These are phyloP conservation scores for Castanopsis chinensis DNA, from an alignment of 306 rosid genomes.

Conservation along the genomic window DNA sequence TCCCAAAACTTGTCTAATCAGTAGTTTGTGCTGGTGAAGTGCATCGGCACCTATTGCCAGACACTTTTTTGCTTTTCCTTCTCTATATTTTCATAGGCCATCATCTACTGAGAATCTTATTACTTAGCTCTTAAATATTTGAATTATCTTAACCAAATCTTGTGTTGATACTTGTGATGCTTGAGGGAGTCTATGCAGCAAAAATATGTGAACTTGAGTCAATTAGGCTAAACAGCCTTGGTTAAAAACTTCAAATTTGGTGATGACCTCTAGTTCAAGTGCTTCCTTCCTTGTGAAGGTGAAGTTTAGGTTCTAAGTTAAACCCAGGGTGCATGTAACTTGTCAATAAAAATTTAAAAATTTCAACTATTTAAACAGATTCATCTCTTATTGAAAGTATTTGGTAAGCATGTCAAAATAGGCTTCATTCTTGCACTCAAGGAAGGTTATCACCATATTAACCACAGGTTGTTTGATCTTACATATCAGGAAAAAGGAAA, in stretches of 20 bases:
- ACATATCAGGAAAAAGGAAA: too few species aligned
- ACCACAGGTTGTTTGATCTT: background rate
- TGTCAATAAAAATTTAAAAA: background rate
- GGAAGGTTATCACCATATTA: background rate
- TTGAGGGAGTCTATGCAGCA: background rate
- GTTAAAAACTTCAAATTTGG: background rate
- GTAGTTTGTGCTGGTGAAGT: background rate
- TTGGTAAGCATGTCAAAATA: background rate
- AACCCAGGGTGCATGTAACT: background rate
- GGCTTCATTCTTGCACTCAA: background rate
- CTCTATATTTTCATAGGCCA: background rate
- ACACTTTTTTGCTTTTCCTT: background rate
- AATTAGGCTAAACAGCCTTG: background rate
- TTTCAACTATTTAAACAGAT: background rate
- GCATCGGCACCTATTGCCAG: background rate
- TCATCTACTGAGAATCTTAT: background rate
- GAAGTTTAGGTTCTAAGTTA: too few species aligned
- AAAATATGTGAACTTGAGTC: background rate
- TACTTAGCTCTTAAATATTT: background rate
- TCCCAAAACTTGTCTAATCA: background rate
- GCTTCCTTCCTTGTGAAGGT: too few species aligned
- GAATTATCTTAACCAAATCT: background rate
- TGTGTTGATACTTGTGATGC: background rate
- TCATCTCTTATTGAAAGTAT: background rate
- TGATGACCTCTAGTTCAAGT: too few species aligned